phyloP scores from a whole-genome alignment of 305 asterid species.

The Ajuga reptans region DNA sequence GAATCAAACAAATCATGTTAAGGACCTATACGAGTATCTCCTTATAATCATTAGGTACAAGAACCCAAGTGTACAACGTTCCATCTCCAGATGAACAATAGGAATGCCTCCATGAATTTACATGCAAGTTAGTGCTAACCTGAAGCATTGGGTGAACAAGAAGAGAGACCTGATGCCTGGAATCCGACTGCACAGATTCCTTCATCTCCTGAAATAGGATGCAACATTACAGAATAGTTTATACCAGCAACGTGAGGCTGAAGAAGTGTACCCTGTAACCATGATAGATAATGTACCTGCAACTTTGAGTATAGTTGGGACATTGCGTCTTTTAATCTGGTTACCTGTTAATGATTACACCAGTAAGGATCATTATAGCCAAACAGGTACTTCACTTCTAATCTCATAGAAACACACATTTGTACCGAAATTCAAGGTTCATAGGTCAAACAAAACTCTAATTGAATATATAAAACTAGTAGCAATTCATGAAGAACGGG shows the following conservation, averaged over 20 bases:
- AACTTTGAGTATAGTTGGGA: conserved; percentile 69
- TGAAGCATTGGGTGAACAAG: conserved; percentile 99
- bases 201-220: conserved; percentile 63
- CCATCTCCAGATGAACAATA: not conserved
- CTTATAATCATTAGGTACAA: no score
- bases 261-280: not conserved
- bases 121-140: conserved; percentile 36
- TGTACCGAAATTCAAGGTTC: not conserved
- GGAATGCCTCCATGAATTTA: not conserved
- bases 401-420: not conserved
- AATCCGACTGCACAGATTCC: conserved; percentile 88
- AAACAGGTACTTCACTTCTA: not conserved
- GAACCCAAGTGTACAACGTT: no score
- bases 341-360: conserved; percentile 39
- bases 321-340: conserved; percentile 86
- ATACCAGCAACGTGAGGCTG: not conserved
- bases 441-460: no score
- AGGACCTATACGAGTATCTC: no score
- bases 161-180: conserved; percentile 91
- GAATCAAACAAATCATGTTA: no score
- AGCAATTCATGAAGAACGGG: not conserved
- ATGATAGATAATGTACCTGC: conserved; percentile 45
- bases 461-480: not conserved
- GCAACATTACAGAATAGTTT: conserved; percentile 10
- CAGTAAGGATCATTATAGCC: conserved; percentile 13